These are phyloP conservation scores for Candida glaebosa DNA, from an alignment of 805 yeast genomes.

Conservation along the genomic window DNA sequence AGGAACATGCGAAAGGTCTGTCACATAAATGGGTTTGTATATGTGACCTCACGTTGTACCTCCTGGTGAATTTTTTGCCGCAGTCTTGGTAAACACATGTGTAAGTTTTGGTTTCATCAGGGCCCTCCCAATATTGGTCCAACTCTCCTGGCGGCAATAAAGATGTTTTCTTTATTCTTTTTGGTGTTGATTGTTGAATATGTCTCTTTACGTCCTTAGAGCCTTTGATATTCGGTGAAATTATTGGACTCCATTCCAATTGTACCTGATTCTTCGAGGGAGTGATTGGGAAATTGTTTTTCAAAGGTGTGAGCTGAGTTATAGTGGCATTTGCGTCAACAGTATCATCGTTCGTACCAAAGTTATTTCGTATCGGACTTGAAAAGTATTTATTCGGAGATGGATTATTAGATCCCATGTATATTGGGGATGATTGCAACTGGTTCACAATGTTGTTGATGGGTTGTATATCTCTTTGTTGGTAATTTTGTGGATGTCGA, in stretches of 20 bases:
- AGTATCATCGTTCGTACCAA: slow-evolving; percentile 24
- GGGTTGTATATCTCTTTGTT: not conserved
- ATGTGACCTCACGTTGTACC: slow-evolving; percentile 92
- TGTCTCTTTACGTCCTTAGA: slow-evolving; percentile 18
- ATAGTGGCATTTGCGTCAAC: slow-evolving; percentile 40
- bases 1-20: slow-evolving; percentile 79
- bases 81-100: slow-evolving; percentile 76
- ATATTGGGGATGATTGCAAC: slow-evolving; percentile 23
- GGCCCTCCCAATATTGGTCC: slow-evolving; percentile 79
- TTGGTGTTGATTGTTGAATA: slow-evolving; percentile 43
- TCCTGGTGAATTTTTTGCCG: slow-evolving; percentile 77
- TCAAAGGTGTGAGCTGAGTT: slow-evolving; percentile 38
- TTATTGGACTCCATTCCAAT: slow-evolving; percentile 44
- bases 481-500: slow-evolving; percentile 1
- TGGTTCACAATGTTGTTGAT: slow-evolving; percentile 8
- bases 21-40: slow-evolving; percentile 96
- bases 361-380: slow-evolving; percentile 17
- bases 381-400: slow-evolving; percentile 28
- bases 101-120: slow-evolving; percentile 67
- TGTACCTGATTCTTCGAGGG: slow-evolving; percentile 29
- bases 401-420: slow-evolving; percentile 21
- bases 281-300: slow-evolving; percentile 29
- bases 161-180: slow-evolving; percentile 54
- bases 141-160: slow-evolving; percentile 86
- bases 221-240: slow-evolving; percentile 32